Evolutionary conservation across 2,329 filamentous ascomycete species (phyloP).

Genomic region (Verticillium nonalfalfae): DNA sequence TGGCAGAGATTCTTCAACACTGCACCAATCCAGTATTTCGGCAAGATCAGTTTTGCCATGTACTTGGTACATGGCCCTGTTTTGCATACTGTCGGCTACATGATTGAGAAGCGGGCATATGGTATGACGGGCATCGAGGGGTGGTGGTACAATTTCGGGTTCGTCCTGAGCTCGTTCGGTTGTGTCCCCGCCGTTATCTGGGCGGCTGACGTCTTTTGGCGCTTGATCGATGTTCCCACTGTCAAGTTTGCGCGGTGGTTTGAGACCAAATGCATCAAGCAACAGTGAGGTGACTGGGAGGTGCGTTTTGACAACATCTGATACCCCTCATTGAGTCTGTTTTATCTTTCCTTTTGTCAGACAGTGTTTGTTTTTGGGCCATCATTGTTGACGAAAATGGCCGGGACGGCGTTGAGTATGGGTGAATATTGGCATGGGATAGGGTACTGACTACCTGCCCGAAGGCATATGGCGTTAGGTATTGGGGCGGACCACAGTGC

Average conservation of each 20-base stretch:
- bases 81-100: slow-evolving; percentile 46
- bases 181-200: slow-evolving; percentile 46
- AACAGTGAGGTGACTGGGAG: slow-evolving; percentile 1
- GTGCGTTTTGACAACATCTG: neutral
- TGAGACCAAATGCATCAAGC: slow-evolving; percentile 34
- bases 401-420: neutral
- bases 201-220: slow-evolving; percentile 50
- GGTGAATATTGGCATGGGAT: neutral
- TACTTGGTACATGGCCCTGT: slow-evolving; percentile 56
- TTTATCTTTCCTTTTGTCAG: neutral
- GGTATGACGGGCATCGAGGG: slow-evolving; percentile 39
- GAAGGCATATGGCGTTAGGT: neutral
- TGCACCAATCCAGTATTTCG: slow-evolving; percentile 47
- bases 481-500: neutral
- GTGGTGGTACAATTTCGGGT: slow-evolving; percentile 36
- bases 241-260: slow-evolving; percentile 52
- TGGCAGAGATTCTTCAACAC: slow-evolving; percentile 47
- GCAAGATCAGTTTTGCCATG: slow-evolving; percentile 53
- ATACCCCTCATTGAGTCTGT: neutral
- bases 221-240: slow-evolving; percentile 47
- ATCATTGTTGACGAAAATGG: neutral
- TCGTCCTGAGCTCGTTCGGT: slow-evolving; percentile 37
- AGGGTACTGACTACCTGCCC: neutral
- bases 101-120: slow-evolving; percentile 42
- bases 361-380: neutral